These are phyloP conservation scores for Hygrocybe punicea DNA, from an alignment of 768 basidiomycete species.

Conservation along the genomic window DNA sequence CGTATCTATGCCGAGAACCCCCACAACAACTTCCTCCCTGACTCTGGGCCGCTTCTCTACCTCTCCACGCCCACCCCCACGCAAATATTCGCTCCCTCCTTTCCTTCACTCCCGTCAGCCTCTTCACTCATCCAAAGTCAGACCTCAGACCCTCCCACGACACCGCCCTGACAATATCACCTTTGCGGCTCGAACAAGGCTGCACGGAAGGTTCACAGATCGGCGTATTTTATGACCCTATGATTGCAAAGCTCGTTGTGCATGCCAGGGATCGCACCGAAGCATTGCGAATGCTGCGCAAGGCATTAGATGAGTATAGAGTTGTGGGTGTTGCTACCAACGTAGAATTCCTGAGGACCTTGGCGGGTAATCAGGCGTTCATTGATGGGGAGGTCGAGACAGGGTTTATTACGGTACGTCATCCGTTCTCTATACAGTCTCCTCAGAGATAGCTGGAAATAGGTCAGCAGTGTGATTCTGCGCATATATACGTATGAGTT, in stretches of 20 bases:
- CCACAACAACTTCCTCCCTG: constrained; percentile 87
- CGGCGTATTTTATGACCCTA: constrained; percentile 86
- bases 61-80: constrained; percentile 78
- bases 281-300: constrained; percentile 74
- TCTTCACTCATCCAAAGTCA: constrained; percentile 26
- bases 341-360: constrained; percentile 75
- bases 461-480: too few species aligned
- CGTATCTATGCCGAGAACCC: constrained; percentile 96
- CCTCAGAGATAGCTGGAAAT: too few species aligned
- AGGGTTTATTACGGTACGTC: constrained; percentile 78
- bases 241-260: constrained; percentile 90
- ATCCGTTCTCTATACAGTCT: constrained; percentile 2
- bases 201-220: constrained; percentile 77
- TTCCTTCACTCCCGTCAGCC: constrained; percentile 24
- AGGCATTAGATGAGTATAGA: constrained; percentile 82
- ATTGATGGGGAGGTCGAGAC: constrained; percentile 81
- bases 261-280: constrained; percentile 82
- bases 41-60: constrained; percentile 79
- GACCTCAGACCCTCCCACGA: constrained; percentile 32
- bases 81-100: constrained; percentile 57
- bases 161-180: constrained; percentile 38
- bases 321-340: constrained; percentile 92
- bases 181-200: constrained; percentile 87
- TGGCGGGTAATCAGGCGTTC: constrained; percentile 78
- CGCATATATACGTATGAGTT: constrained; percentile 25